Evolutionary conservation across 768 basidiomycete genomes (phyloP).

Genomic region (Favolaschia claudopus): DNA sequence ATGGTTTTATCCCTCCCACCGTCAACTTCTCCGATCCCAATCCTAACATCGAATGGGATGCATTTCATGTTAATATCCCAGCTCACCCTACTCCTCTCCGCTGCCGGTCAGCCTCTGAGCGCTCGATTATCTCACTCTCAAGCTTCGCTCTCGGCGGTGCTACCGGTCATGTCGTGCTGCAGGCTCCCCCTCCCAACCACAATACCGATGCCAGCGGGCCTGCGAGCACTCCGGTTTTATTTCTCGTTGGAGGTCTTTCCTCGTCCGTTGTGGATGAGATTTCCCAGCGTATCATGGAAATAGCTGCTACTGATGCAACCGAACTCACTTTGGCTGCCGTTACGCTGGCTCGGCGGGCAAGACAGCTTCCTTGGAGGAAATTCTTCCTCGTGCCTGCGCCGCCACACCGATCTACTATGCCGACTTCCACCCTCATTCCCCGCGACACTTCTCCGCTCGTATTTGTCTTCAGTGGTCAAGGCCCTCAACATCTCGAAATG

Average conservation of each 20-base stretch:
- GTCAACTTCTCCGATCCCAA: conserved; percentile 36
- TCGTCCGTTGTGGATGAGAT: conserved; percentile 1
- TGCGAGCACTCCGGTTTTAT: not conserved
- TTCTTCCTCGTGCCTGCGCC: conserved; percentile 14
- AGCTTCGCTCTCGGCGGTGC: conserved; percentile 41
- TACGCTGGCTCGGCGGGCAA: conserved; percentile 23
- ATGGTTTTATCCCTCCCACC: conserved; percentile 37
- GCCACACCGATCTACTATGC: conserved; percentile 20
- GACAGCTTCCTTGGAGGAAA: conserved; percentile 29
- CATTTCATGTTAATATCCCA: conserved; percentile 35
- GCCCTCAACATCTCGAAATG: conserved; percentile 44
- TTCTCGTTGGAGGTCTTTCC: not conserved
- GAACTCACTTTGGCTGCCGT: conserved; percentile 14
- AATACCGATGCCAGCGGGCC: not conserved
- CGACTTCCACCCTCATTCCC: conserved; percentile 29
- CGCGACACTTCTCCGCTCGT: conserved; percentile 30
- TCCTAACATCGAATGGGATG: conserved; percentile 36
- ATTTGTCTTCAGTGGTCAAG: conserved; percentile 46
- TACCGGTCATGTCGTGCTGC: conserved; percentile 38
- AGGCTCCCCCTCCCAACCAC: conserved; percentile 29
- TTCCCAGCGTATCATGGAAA: conserved; percentile 2
- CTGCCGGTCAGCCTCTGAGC: conserved; percentile 23
- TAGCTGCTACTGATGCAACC: not conserved
- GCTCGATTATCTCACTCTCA: conserved; percentile 37
- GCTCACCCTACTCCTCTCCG: conserved; percentile 26